Evolutionary conservation across 148 eudicot genomes (phyloP).

Genomic region (Bassia scoparia): DNA sequence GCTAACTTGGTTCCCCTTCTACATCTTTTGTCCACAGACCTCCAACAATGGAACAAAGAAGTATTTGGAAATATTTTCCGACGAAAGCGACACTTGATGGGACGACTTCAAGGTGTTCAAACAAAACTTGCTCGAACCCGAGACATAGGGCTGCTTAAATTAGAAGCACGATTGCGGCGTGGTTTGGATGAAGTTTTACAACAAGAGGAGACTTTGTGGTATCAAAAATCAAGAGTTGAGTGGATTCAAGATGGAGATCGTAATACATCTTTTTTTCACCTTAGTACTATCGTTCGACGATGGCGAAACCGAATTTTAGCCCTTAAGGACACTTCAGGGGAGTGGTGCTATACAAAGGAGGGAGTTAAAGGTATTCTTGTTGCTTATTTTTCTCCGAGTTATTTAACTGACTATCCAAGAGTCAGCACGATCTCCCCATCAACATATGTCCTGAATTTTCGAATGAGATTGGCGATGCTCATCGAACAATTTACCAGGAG

Average conservation of each 20-base stretch:
- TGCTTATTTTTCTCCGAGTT: not conserved
- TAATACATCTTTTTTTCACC: not conserved
- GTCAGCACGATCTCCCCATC: too few species aligned
- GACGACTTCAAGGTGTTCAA: not conserved
- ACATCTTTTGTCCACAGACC: not conserved
- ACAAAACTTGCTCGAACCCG: not conserved
- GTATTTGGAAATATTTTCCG: not conserved
- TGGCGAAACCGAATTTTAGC: not conserved
- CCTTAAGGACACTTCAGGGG: not conserved
- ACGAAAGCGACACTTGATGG: not conserved
- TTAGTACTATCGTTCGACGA: not conserved
- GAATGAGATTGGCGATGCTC: too few species aligned
- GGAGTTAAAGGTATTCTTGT: not conserved
- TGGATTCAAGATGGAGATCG: not conserved
- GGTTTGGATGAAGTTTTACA: too few species aligned
- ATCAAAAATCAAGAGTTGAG: not conserved
- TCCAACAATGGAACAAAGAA: not conserved
- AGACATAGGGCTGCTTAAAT: too few species aligned
- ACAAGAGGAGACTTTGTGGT: not conserved
- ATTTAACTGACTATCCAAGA: too few species aligned
- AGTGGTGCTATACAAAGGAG: not conserved
- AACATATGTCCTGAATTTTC: too few species aligned
- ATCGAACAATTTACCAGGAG: too few species aligned
- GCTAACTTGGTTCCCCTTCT: not conserved
- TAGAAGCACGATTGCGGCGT: too few species aligned